Percentiles rank a stretch among this genome's conserved stretches.
phyloP scores from a whole-genome alignment of 2,329 filamentous ascomycete species.

The Penicillium frequentans region DNA sequence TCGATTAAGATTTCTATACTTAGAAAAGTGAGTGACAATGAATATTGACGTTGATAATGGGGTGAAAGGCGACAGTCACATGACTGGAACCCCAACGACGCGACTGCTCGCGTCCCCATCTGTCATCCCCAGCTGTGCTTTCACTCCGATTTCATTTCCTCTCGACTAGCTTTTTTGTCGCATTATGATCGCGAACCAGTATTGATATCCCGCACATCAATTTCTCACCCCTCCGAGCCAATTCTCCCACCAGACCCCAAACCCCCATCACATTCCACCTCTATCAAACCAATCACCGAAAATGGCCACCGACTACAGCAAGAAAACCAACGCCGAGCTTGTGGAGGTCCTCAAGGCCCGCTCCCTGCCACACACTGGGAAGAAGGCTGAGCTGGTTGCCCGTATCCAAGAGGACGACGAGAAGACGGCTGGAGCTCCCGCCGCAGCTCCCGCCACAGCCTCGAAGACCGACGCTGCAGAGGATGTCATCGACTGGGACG shows the following conservation, averaged over 20 bases:
- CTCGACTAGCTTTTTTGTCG: background rate
- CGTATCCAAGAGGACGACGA: slow-evolving; percentile 48
- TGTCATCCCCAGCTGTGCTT: slow-evolving; percentile 1
- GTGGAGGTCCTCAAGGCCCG: slow-evolving; percentile 51
- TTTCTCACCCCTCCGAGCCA: background rate
- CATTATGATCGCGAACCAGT: slow-evolving; percentile 3
- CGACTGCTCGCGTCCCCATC: slow-evolving; percentile 8
- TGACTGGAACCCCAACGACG: background rate
- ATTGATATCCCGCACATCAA: slow-evolving; percentile 2
- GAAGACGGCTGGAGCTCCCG: slow-evolving; percentile 16
- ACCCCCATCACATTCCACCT: background rate
- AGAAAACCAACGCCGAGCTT: slow-evolving; percentile 52
- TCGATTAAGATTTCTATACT: background rate
- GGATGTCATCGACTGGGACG: slow-evolving; percentile 49
- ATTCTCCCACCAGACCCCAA: background rate
- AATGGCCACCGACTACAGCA: slow-evolving; percentile 49
- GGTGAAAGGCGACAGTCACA: background rate
- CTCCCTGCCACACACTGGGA: slow-evolving; percentile 48
- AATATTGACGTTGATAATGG: background rate
- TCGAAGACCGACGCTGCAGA: slow-evolving; percentile 35
- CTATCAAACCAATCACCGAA: slow-evolving; percentile 5
- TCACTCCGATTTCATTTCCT: slow-evolving; percentile 6
- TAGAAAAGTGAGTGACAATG: background rate
- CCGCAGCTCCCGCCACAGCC: slow-evolving; percentile 21
- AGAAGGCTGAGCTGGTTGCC: slow-evolving; percentile 52